Conservation (phyloP, 148 eudicot species). For the Rhododendron griersonianum region DNA sequence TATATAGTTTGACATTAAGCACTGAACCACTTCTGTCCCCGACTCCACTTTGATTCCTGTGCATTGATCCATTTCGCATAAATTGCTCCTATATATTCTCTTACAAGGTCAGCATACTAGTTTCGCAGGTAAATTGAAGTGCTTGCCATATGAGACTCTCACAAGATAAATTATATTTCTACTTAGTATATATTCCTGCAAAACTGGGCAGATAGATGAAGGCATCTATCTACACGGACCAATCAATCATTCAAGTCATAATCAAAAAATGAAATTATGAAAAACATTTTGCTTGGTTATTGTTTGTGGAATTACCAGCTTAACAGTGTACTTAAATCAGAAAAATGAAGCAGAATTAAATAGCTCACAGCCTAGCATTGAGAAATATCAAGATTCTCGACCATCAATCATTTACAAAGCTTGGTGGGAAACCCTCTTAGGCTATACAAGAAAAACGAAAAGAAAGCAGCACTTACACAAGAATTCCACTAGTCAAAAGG, state of each 20-base stretch:
- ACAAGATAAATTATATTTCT: background rate
- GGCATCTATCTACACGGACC: no score
- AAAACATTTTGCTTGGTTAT: no score
- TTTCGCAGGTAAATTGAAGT: background rate
- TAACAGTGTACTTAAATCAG: background rate
- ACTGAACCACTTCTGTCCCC: background rate
- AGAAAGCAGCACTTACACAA: background rate
- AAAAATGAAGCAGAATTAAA: background rate
- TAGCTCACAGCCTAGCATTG: background rate
- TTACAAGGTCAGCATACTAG: background rate
- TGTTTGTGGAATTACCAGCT: background rate
- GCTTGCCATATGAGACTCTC: background rate
- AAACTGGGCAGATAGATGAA: no score
- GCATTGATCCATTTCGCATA: background rate
- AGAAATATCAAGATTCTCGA: background rate
- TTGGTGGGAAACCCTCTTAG: background rate
- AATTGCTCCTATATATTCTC: background rate
- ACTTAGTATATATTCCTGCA: background rate
- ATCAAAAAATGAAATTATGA: no score
- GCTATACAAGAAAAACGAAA: background rate
- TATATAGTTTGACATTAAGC: background rate
- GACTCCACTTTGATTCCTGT: background rate
- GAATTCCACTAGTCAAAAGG: constrained; percentile 1
- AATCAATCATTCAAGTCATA: no score
- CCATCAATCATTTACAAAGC: background rate